These are phyloP conservation scores for Tulasnella sp. DNA, from an alignment of 768 basidiomycete genomes.

Conservation along the genomic window DNA sequence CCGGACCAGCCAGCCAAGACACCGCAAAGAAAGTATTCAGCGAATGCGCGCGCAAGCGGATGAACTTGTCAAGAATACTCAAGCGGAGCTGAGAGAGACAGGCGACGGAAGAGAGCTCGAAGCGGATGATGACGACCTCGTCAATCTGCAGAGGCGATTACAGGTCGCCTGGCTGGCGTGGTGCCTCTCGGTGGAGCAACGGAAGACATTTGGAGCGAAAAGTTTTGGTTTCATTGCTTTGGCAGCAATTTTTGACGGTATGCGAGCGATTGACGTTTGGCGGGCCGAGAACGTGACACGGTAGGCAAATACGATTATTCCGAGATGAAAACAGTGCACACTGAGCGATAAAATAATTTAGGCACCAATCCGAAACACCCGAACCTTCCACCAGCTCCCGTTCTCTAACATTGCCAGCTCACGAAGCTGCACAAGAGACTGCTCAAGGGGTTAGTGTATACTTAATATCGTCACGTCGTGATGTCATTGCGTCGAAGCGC, in stretches of 20 bases:
- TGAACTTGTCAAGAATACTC: slow-evolving; percentile 50
- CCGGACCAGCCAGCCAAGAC: slow-evolving; percentile 56
- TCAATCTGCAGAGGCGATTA: slow-evolving; percentile 43
- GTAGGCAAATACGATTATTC: not conserved
- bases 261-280: slow-evolving; percentile 32
- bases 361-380: not conserved
- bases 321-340: not conserved
- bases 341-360: not conserved
- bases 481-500: not conserved
- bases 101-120: not conserved
- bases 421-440: not conserved
- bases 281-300: not conserved
- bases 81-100: slow-evolving; percentile 43
- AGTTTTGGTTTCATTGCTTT: slow-evolving; percentile 63
- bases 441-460: not conserved
- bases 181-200: slow-evolving; percentile 42
- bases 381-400: not conserved
- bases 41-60: slow-evolving; percentile 55
- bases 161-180: slow-evolving; percentile 54
- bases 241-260: slow-evolving; percentile 53
- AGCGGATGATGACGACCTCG: slow-evolving; percentile 40
- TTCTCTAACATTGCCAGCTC: not conserved
- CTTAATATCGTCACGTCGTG: not conserved
- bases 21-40: slow-evolving; percentile 52
- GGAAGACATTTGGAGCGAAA: slow-evolving; percentile 51